These are phyloP conservation scores for Solanum chacoense DNA, from an alignment of 305 asterid genomes.

Conservation along the genomic window DNA sequence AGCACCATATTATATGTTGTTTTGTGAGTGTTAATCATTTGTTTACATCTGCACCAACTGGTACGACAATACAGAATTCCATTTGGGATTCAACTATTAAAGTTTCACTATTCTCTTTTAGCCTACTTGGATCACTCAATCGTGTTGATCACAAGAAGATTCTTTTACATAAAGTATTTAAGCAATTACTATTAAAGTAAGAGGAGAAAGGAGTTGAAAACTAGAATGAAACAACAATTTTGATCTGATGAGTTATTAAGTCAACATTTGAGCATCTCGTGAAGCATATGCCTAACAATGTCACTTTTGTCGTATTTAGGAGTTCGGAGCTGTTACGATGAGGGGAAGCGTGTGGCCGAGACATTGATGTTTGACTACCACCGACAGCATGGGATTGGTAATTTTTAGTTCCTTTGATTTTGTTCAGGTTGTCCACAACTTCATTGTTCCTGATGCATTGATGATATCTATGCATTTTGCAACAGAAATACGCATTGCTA, in stretches of 20 bases:
- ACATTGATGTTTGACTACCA: constrained; percentile 41
- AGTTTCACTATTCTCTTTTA: not conserved
- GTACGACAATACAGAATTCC: not conserved
- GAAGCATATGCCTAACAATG: not conserved
- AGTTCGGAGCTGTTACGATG: constrained; percentile 33
- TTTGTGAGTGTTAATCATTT: not conserved
- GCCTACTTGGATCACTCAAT: not conserved
- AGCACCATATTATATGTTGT: not conserved
- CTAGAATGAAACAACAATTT: not conserved
- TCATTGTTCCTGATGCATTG: not conserved
- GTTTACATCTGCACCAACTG: not conserved
- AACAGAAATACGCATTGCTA: constrained; percentile 63
- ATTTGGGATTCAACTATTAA: not conserved
- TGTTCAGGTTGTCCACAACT: not conserved
- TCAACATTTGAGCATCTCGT: not conserved
- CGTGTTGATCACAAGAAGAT: not conserved
- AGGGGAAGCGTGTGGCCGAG: constrained; percentile 34
- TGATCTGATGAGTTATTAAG: not conserved
- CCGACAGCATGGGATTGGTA: constrained; percentile 40
- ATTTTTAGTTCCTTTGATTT: not conserved
- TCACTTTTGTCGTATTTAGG: constrained; percentile 1
- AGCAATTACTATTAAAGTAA: not conserved
- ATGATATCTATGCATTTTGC: not conserved
- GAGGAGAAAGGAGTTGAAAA: not conserved
- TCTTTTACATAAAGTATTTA: not conserved